Percentiles rank a stretch among this genome's conserved stretches.
Evolutionary conservation across 352 stramenopile species (phyloP).

Genomic region (Phytopythium delawarense): DNA sequence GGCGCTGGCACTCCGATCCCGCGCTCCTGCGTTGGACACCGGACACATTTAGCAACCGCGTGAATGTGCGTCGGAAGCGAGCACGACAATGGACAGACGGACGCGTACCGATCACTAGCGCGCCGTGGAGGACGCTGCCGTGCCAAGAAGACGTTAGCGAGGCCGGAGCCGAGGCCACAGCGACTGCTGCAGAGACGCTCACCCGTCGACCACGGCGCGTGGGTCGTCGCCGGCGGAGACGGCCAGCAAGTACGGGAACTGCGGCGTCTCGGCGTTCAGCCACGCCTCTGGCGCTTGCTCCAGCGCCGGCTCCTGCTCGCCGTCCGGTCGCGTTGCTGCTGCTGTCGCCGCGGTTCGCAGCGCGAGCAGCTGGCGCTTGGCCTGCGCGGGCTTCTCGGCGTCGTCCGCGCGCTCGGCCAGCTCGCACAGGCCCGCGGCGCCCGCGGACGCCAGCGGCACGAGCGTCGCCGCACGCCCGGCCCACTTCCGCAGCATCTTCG

Average conservation of each 20-base stretch:
- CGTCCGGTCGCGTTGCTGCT: neutral
- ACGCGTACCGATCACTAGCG: conserved; percentile 7
- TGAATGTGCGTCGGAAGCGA: no score
- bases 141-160: no score
- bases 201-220: conserved; percentile 22
- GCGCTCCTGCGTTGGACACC: conserved; percentile 19
- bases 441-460: conserved; percentile 16
- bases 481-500: neutral
- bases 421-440: conserved; percentile 35
- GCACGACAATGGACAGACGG: neutral
- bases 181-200: conserved; percentile 3
- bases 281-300: conserved; percentile 18
- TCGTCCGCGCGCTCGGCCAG: conserved; percentile 35
- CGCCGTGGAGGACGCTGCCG: conserved; percentile 12
- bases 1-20: conserved; percentile 23
- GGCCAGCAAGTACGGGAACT: conserved; percentile 65
- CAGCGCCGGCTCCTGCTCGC: conserved; percentile 6
- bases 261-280: conserved; percentile 44
- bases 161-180: no score
- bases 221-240: conserved; percentile 55
- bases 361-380: conserved; percentile 32
- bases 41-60: neutral
- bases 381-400: conserved; percentile 25
- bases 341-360: conserved; percentile 5
- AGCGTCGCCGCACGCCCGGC: conserved; percentile 9